phyloP scores from a whole-genome alignment of 2,329 filamentous ascomycete species.

The Xylaria sp. region DNA sequence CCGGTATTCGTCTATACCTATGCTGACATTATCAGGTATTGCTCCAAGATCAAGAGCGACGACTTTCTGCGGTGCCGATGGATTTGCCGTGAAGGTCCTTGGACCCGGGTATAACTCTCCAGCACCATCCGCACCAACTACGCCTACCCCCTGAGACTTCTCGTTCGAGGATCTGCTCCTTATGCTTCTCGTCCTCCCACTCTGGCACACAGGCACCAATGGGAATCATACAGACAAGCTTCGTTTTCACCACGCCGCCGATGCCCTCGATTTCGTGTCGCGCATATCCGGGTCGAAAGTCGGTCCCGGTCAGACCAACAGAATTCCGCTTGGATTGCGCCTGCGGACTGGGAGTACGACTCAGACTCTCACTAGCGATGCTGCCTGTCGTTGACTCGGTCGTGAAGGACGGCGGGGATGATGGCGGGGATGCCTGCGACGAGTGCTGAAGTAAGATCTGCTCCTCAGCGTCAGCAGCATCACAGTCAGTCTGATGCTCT shows the following conservation, averaged over 20 bases:
- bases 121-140: slow-evolving; percentile 93
- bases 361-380: slow-evolving; percentile 17
- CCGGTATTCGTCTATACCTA: slow-evolving; percentile 3
- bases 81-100: slow-evolving; percentile 36
- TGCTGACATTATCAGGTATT: neutral
- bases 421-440: slow-evolving; percentile 17
- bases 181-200: slow-evolving; percentile 70
- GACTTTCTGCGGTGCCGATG: neutral
- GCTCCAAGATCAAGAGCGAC: neutral
- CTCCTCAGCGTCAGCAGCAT: slow-evolving; percentile 66
- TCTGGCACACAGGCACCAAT: slow-evolving; percentile 83
- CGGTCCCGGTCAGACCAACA: slow-evolving; percentile 1
- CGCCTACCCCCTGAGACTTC: slow-evolving; percentile 65
- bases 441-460: slow-evolving; percentile 15
- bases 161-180: slow-evolving; percentile 59
- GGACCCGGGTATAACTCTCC: slow-evolving; percentile 61
- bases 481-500: slow-evolving; percentile 80
- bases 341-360: slow-evolving; percentile 35
- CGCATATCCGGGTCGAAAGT: slow-evolving; percentile 65
- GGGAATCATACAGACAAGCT: slow-evolving; percentile 73
- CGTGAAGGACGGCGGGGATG: slow-evolving; percentile 15
- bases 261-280: slow-evolving; percentile 89
- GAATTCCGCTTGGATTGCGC: slow-evolving; percentile 31
- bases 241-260: slow-evolving; percentile 81
- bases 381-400: slow-evolving; percentile 12